Percentiles rank a stretch among this genome's conserved stretches.
These are phyloP conservation scores for Xylariaceae sp. DNA, from an alignment of 2,329 filamentous ascomycete genomes.

Conservation along the genomic window DNA sequence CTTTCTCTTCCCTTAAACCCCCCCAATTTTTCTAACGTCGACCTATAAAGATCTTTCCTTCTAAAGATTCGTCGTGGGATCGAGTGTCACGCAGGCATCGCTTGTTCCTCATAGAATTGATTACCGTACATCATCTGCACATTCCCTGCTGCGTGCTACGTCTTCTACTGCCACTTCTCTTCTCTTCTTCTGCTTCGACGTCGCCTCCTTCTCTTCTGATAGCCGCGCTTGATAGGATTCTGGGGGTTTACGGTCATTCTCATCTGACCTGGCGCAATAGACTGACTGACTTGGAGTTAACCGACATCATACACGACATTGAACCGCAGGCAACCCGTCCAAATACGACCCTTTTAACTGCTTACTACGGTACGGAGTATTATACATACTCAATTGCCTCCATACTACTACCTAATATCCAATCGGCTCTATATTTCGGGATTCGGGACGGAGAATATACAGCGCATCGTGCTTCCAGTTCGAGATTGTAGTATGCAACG, in stretches of 20 bases:
- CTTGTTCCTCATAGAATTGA: constrained; percentile 10
- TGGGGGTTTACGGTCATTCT: not conserved
- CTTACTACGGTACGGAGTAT: not conserved
- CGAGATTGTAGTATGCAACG: not conserved
- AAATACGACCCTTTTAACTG: not conserved
- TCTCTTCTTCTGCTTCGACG: too few relatives aligned
- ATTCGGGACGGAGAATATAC: not conserved
- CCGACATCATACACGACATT: not conserved
- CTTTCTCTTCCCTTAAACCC: constrained; percentile 12
- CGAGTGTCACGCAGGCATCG: constrained; percentile 7
- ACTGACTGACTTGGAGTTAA: not conserved
- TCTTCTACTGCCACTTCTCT: too few relatives aligned
- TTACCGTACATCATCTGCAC: not conserved
- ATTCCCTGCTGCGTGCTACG: not conserved
- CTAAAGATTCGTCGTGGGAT: constrained; percentile 4
- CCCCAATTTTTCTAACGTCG: constrained; percentile 7
- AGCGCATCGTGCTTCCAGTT: constrained; percentile 2
- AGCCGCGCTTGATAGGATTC: not conserved
- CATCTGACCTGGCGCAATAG: not conserved
- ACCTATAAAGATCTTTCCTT: not conserved
- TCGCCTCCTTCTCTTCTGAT: not conserved
- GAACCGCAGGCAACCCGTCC: not conserved
- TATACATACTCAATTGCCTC: too few relatives aligned
- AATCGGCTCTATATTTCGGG: not conserved
- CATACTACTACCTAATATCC: not conserved